Percentiles rank a stretch among this genome's conserved stretches.
Evolutionary conservation across 2,329 filamentous ascomycete genomes (phyloP).

Genomic region (Xylariales sp.): DNA sequence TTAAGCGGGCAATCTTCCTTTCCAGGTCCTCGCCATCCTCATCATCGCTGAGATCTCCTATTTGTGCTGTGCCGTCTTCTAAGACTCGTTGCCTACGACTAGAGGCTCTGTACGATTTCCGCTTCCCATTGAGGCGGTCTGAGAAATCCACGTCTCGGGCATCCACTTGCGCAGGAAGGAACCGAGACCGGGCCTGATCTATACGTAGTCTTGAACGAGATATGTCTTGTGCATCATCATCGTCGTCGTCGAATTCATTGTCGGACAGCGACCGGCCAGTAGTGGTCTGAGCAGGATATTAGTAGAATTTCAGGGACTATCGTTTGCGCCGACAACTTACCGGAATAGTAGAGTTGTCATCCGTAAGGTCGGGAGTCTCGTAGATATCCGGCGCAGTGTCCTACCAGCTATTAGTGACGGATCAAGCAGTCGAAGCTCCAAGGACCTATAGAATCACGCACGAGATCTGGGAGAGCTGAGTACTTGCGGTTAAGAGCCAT

Average conservation of each 20-base stretch:
- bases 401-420: constrained; percentile 39
- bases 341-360: constrained; percentile 81
- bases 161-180: constrained; percentile 71
- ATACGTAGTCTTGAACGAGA: constrained; percentile 72
- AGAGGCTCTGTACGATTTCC: constrained; percentile 76
- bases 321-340: constrained; percentile 41
- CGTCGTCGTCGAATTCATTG: constrained; percentile 58
- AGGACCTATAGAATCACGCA: too few species aligned
- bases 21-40: constrained; percentile 69
- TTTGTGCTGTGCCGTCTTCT: constrained; percentile 59
- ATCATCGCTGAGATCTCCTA: constrained; percentile 69
- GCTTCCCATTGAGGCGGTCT: constrained; percentile 76
- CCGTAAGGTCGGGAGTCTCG: constrained; percentile 88
- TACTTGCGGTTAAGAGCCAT: constrained; percentile 82
- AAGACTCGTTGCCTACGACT: constrained; percentile 61
- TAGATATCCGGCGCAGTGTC: constrained; percentile 93
- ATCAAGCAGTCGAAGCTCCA: too few species aligned
- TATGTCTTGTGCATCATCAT: constrained; percentile 62
- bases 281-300: constrained; percentile 38
- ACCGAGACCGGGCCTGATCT: constrained; percentile 73
- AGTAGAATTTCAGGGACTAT: not conserved
- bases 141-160: constrained; percentile 81
- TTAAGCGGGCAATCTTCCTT: constrained; percentile 74
- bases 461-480: constrained; percentile 73
- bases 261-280: constrained; percentile 54